Base-by-base conservation (phyloP, 2,329 filamentous ascomycete genomes). In the Mariannaea sp. region DNA sequence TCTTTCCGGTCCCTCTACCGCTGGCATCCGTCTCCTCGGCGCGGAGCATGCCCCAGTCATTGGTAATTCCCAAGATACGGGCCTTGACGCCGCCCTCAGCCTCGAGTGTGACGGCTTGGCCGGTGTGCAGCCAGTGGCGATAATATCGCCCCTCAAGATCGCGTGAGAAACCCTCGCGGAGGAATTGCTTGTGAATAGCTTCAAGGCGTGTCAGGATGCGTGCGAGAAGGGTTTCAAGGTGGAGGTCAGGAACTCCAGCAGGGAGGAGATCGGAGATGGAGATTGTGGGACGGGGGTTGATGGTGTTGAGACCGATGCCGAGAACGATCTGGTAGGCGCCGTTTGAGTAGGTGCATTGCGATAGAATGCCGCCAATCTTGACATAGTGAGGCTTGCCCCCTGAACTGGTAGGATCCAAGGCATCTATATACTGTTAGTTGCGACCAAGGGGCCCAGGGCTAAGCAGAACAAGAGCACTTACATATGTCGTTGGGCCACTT, bases 401-500 rank as follows among this genome's bases (percentile, higher is more conserved):
- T 2, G 77, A 77, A 40, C 78, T 79, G 47, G 72, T 76, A 5
- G 82, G 89, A 65, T 91, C 87, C 17, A 83, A 77, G 1, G 87
- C 87, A 66, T 91, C 83, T 84, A 51, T 2, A 12, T 0, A 13
- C 2, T 48, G 33, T 57, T 7, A 41, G 38, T 5, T n/a, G n/a
- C n/a, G n/a, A n/a, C n/a, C n/a, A 2, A 3, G 5, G 12, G 1
- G 9, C 7, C 2, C 17, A 5, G 5, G 1, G 17, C n/a, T 3
- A 0, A 2, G 1, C 1, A 5, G 16, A 2, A 0, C 4, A 7
- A 4, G 3, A 4, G 3, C 5, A 49, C 80, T 71, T 72, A 86
- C 85, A 93, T 49, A 99, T 90, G 68, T 99, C 94, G 66, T 99
- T 99, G 9, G 94, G 94, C 94, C 94, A 99, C 72, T 99, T 99